phyloP scores from a whole-genome alignment of 352 stramenopile genomes.

The Achlya hypogyna region DNA sequence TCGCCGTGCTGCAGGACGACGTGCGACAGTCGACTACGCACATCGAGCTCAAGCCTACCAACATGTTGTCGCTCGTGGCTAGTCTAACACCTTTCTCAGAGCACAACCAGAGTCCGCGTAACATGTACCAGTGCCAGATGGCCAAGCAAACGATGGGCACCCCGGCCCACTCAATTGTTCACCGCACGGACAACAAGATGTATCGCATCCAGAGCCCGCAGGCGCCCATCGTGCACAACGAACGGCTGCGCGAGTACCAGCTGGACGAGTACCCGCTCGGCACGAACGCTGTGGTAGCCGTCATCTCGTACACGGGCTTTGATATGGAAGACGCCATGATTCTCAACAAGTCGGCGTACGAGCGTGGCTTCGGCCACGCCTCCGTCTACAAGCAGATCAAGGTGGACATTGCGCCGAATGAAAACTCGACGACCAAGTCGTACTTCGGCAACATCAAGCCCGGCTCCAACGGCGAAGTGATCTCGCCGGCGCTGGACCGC shows the following conservation, averaged over 20 bases:
- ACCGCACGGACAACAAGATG: constrained; percentile 98
- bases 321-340: constrained; percentile 99
- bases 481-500: constrained; percentile 81
- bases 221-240: constrained; percentile 97
- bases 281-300: constrained; percentile 98
- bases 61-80: constrained; percentile 99
- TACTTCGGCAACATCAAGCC: constrained; percentile 90
- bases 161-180: constrained; percentile 92
- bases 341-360: constrained; percentile 98
- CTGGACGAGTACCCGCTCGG: constrained; percentile 99
- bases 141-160: constrained; percentile 99
- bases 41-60: constrained; percentile 97
- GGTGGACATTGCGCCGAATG: constrained; percentile 45
- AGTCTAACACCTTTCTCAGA: constrained; percentile 99
- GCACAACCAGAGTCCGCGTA: constrained; percentile 99
- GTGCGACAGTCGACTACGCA: constrained; percentile 95
- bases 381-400: constrained; percentile 98
- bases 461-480: constrained; percentile 36
- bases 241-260: constrained; percentile 92
- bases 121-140: constrained; percentile 99
- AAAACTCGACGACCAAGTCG: constrained; percentile 64
- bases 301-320: constrained; percentile 98
- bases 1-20: constrained; percentile 94
- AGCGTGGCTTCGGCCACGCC: constrained; percentile 96
- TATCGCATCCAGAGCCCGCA: constrained; percentile 99